Evolutionary conservation across 768 basidiomycete genomes (phyloP).

Genomic region (Dendrothele bispora): DNA sequence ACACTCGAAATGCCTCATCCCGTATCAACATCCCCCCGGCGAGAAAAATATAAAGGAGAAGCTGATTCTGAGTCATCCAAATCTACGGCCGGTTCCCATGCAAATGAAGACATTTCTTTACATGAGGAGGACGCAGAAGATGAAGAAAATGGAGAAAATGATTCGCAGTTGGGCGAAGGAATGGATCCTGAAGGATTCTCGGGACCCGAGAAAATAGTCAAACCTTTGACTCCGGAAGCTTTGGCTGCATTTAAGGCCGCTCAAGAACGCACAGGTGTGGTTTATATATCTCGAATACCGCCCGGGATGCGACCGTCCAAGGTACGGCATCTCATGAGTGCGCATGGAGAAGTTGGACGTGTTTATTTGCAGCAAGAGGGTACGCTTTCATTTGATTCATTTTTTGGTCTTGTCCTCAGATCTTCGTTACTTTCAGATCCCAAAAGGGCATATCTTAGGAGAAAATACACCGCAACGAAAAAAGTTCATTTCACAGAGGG

Average conservation of each 20-base stretch:
- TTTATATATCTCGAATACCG: slow-evolving; percentile 95
- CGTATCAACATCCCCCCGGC: too few species aligned
- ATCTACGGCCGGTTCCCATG: background rate
- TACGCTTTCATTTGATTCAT: slow-evolving; percentile 29
- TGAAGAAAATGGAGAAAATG: slow-evolving; percentile 23
- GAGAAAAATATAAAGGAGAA: slow-evolving; percentile 1
- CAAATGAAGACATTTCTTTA: background rate
- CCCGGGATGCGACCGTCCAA: slow-evolving; percentile 98
- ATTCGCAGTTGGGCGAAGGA: slow-evolving; percentile 37
- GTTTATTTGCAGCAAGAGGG: slow-evolving; percentile 95
- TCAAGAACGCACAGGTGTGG: slow-evolving; percentile 77
- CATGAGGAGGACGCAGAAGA: slow-evolving; percentile 21
- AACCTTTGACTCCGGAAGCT: slow-evolving; percentile 74
- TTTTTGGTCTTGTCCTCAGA: too few species aligned
- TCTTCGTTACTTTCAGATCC: slow-evolving; percentile 69
- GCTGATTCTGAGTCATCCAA: slow-evolving; percentile 3
- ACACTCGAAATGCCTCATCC: too few species aligned
- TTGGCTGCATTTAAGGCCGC: slow-evolving; percentile 72
- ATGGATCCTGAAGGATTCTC: slow-evolving; percentile 63
- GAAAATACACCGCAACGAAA: slow-evolving; percentile 80
- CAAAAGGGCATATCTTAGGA: slow-evolving; percentile 82
- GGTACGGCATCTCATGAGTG: slow-evolving; percentile 89
- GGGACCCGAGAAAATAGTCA: slow-evolving; percentile 61
- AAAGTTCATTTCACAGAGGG: slow-evolving; percentile 92
- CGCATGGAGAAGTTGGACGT: slow-evolving; percentile 86